Evolutionary conservation across 495 filamentous ascomycete species (phyloP).

Genomic region (Pseudomonodictys pantanalensis): DNA sequence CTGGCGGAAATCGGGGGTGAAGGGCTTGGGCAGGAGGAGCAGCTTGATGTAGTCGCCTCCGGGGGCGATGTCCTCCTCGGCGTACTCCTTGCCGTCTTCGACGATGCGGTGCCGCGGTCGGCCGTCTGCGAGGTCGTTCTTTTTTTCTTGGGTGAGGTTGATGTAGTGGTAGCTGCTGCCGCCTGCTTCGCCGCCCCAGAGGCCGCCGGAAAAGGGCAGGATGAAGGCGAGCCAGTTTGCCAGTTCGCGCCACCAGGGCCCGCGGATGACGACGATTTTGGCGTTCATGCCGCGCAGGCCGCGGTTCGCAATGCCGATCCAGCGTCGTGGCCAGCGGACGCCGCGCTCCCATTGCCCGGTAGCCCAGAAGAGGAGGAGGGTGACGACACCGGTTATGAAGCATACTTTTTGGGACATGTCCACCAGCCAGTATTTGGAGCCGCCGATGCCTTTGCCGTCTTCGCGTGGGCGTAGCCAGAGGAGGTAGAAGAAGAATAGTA

Average conservation of each 20-base stretch:
- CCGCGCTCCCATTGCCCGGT: conserved; percentile 95
- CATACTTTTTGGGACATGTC: conserved; percentile 84
- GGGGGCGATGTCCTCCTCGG: conserved; percentile 77
- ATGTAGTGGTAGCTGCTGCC: conserved; percentile 32
- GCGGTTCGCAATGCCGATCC: conserved; percentile 82
- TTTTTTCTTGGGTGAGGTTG: conserved; percentile 27
- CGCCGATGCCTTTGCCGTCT: conserved; percentile 85
- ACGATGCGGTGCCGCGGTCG: conserved; percentile 11
- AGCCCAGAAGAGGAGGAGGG: conserved; percentile 78
- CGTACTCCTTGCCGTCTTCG: conserved; percentile 31
- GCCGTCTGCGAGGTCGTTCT: conserved; percentile 12
- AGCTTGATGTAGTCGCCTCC: conserved; percentile 91
- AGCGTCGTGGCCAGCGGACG: conserved; percentile 88
- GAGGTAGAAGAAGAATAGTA: conserved; percentile 75
- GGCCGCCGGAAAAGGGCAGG: conserved; percentile 56
- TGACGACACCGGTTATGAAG: conserved; percentile 81
- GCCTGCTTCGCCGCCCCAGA: conserved; percentile 23
- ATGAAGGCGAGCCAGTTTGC: conserved; percentile 68
- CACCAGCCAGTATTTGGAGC: conserved; percentile 92
- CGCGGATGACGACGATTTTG: conserved; percentile 85
- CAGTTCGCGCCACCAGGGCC: conserved; percentile 77
- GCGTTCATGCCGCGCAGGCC: conserved; percentile 89
- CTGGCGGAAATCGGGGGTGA: conserved; percentile 90
- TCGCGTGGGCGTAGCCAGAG: conserved; percentile 87
- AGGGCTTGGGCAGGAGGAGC: conserved; percentile 87